phyloP scores from a whole-genome alignment of 2,329 filamentous ascomycete species.

The Fusarium chuoi region DNA sequence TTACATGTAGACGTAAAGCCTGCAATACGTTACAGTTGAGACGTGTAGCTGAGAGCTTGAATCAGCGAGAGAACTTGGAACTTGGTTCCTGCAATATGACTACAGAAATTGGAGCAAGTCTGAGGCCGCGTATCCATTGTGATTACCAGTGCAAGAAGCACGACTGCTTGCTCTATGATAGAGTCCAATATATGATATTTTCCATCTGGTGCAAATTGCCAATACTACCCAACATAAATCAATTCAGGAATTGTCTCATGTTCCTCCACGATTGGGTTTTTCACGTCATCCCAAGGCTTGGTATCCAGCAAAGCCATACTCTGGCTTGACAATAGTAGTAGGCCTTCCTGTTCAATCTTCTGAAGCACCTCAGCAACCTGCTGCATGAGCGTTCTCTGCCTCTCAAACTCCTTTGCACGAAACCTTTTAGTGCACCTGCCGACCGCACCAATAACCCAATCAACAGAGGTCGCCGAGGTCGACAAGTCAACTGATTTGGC shows the following conservation, averaged over 20 bases:
- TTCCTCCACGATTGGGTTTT: background rate
- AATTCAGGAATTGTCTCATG: background rate
- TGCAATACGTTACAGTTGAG: too few species aligned
- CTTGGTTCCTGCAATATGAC: too few species aligned
- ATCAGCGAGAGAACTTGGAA: too few species aligned
- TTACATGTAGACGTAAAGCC: too few species aligned
- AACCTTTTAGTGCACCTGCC: background rate
- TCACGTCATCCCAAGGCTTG: background rate
- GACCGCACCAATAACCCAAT: background rate
- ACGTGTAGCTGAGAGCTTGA: too few species aligned
- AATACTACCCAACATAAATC: background rate
- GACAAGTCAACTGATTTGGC: background rate
- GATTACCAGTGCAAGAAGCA: too few species aligned
- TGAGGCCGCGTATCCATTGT: too few species aligned
- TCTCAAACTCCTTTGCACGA: background rate
- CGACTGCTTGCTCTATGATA: too few species aligned
- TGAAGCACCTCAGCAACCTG: background rate
- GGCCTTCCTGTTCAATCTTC: background rate
- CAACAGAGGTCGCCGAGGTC: background rate
- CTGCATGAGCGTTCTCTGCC: background rate
- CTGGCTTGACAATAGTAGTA: background rate
- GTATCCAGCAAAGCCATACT: background rate
- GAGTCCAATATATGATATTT: too few species aligned
- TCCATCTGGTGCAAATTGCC: too few species aligned
- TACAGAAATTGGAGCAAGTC: too few species aligned